A percentile compares a stretch with the other conserved stretches of the same genome.
Conservation (phyloP, 2,329 filamentous ascomycete species). For the Pseudogymnoascus sp. region DNA sequence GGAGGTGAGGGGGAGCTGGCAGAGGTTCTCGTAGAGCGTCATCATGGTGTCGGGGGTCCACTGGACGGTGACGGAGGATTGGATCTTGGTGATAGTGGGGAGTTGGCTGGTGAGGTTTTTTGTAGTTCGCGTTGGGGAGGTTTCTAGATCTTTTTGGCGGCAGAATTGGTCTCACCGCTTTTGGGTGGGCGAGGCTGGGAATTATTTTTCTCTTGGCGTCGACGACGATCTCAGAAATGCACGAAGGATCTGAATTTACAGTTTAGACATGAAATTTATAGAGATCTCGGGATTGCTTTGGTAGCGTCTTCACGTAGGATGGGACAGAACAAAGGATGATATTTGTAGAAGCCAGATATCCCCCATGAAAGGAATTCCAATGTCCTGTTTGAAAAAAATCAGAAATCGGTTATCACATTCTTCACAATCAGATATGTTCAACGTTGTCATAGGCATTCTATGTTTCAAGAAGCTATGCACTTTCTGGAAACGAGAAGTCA, state of each 20-base stretch:
- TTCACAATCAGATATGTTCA: neutral
- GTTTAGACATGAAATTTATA: neutral
- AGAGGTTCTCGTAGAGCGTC: conserved; percentile 76
- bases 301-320: neutral
- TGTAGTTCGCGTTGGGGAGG: neutral
- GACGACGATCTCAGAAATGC: neutral
- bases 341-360: neutral
- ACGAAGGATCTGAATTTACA: neutral
- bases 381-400: neutral
- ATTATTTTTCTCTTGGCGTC: neutral
- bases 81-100: neutral
- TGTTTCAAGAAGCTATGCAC: neutral
- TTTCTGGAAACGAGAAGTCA: neutral
- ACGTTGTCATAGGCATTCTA: neutral
- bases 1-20: conserved; percentile 73
- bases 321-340: neutral
- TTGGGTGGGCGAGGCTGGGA: neutral
- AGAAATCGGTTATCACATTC: neutral
- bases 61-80: neutral
- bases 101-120: neutral
- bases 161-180: neutral
- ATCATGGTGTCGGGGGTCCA: neutral
- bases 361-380: neutral
- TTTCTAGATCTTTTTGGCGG: neutral
- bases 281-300: neutral